These are phyloP conservation scores for Cadophora sp. DNA, from an alignment of 2,329 filamentous ascomycete species.

Conservation along the genomic window DNA sequence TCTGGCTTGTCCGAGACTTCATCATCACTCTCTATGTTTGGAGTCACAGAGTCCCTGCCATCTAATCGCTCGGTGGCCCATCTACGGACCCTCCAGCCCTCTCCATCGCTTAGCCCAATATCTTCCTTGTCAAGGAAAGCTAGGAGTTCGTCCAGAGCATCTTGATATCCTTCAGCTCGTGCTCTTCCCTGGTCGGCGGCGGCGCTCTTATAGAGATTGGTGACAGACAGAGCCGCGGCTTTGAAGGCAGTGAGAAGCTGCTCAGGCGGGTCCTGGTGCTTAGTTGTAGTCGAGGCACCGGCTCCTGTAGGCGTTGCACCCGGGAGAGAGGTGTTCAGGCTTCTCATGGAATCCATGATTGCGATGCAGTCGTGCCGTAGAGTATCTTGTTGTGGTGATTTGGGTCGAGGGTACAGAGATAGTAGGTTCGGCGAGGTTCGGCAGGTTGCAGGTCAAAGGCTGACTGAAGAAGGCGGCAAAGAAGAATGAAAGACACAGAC, in stretches of 20 bases:
- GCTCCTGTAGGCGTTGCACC: conserved; percentile 42
- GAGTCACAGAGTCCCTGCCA: conserved; percentile 60
- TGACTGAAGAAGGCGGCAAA: background rate
- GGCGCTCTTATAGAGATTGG: conserved; percentile 94
- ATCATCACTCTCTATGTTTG: conserved; percentile 71
- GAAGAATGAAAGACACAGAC: background rate
- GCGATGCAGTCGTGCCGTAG: background rate
- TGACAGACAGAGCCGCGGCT: conserved; percentile 89
- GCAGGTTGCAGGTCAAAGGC: conserved; percentile 14
- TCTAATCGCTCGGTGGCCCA: conserved; percentile 76
- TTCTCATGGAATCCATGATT: conserved; percentile 69
- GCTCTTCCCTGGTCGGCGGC: conserved; percentile 78
- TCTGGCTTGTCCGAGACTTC: conserved; percentile 68
- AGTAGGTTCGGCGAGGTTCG: background rate
- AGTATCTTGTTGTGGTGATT: background rate
- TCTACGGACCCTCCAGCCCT: conserved; percentile 67
- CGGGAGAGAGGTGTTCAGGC: conserved; percentile 67
- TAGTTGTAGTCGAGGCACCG: conserved; percentile 34
- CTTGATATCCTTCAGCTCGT: conserved; percentile 85
- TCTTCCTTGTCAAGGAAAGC: conserved; percentile 83
- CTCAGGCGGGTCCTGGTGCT: conserved; percentile 57
- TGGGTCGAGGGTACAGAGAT: background rate
- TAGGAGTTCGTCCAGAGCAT: conserved; percentile 91
- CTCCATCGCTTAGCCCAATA: conserved; percentile 79
- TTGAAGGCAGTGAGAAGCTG: conserved; percentile 89